Conservation (phyloP, 768 basidiomycete genomes). For the Gloeostereum incarnatum region DNA sequence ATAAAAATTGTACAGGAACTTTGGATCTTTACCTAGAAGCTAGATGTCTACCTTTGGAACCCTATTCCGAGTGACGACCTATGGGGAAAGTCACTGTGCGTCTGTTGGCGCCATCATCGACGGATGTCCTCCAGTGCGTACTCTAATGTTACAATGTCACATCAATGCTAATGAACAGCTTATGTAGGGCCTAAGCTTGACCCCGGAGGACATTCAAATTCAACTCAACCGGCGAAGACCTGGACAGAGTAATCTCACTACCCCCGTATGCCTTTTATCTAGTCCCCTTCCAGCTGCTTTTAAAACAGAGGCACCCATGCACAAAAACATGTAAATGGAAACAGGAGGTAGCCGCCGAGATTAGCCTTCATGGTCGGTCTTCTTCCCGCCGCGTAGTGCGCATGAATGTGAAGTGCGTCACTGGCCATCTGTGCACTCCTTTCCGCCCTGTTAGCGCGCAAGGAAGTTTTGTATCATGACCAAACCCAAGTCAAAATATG, state of each 20-base stretch:
- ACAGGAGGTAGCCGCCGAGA: too few species aligned
- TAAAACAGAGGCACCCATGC: constrained; percentile 1
- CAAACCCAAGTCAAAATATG: too few species aligned
- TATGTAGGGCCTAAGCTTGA: constrained; percentile 78
- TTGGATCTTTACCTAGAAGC: too few species aligned
- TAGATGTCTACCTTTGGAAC: constrained; percentile 97
- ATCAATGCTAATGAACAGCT: constrained; percentile 6
- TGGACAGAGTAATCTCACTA: constrained; percentile 94
- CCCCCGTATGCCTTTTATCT: constrained; percentile 47
- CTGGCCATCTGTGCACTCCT: too few species aligned
- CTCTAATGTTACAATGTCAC: not conserved
- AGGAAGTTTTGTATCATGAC: too few species aligned
- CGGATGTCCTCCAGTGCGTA: constrained; percentile 86
- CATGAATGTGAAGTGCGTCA: too few species aligned
- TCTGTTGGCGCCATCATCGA: constrained; percentile 97
- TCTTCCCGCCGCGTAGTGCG: too few species aligned
- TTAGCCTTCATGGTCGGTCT: too few species aligned
- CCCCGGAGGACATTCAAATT: constrained; percentile 77
- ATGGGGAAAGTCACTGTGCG: constrained; percentile 95
- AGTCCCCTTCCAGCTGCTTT: constrained; percentile 1
- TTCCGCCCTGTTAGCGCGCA: too few species aligned
- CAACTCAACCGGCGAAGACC: constrained; percentile 90
- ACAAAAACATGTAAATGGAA: too few species aligned
- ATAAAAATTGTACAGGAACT: too few species aligned
- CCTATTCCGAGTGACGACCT: constrained; percentile 92